phyloP scores from a whole-genome alignment of 768 basidiomycete species.

The Mrakia blollopis region DNA sequence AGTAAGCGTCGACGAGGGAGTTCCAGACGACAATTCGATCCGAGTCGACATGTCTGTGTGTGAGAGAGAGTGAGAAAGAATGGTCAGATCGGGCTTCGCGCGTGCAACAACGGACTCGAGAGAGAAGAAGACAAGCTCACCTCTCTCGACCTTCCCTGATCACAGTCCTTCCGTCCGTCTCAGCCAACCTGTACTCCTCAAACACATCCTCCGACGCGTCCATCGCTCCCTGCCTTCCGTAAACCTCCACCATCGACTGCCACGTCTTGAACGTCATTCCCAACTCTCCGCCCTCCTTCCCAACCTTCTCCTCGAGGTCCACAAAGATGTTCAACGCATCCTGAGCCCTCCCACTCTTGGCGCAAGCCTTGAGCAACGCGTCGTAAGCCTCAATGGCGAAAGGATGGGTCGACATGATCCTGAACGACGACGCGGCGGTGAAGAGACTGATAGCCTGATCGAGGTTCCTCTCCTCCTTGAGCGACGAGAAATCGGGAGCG shows the following conservation, averaged over 20 bases:
- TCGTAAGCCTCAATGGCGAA: conserved; percentile 49
- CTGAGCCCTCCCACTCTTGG: conserved; percentile 55
- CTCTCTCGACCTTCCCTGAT: neutral
- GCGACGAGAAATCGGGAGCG: conserved; percentile 43
- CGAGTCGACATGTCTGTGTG: conserved; percentile 45
- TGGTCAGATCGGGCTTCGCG: neutral
- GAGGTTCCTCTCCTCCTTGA: conserved; percentile 66
- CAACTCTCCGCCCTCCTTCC: conserved; percentile 1
- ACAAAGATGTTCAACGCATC: conserved; percentile 62
- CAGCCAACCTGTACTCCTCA: conserved; percentile 50
- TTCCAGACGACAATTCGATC: conserved; percentile 51
- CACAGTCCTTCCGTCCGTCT: conserved; percentile 22
- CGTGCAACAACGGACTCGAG: too few species aligned
- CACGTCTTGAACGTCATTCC: conserved; percentile 44
- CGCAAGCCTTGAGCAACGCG: conserved; percentile 60
- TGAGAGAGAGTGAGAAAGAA: neutral
- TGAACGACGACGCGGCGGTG: conserved; percentile 52
- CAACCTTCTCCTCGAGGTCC: conserved; percentile 52
- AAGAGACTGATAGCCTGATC: conserved; percentile 67
- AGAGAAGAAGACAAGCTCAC: neutral
- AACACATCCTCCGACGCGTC: conserved; percentile 59
- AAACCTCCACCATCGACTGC: conserved; percentile 57
- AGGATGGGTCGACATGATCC: conserved; percentile 43
- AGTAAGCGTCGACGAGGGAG: conserved; percentile 58
- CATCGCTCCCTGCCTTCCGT: conserved; percentile 54